Conservation (phyloP, 768 basidiomycete genomes). For the Phanerochaete carnosa region DNA sequence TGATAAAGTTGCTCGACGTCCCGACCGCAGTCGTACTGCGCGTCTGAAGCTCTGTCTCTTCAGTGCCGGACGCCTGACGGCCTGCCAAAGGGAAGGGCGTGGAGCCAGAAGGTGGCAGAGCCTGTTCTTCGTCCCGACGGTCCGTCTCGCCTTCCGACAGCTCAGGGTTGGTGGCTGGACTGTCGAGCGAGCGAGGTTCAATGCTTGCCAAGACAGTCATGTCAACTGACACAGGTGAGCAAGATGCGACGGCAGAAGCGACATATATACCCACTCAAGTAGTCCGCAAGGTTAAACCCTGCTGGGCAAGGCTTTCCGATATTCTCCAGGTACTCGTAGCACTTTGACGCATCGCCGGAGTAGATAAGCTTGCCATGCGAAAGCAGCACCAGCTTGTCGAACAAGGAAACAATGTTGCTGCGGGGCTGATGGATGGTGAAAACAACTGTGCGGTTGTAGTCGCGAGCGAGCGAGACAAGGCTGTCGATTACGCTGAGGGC, state of each 20-base stretch:
- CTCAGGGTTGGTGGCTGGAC: constrained; percentile 25
- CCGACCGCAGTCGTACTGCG: constrained; percentile 40
- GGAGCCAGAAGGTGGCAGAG: constrained; percentile 25
- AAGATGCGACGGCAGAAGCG: not conserved
- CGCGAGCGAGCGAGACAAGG: constrained; percentile 77
- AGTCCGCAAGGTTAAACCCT: constrained; percentile 98
- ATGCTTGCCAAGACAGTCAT: constrained; percentile 41
- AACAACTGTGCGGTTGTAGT: constrained; percentile 92
- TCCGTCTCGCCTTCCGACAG: constrained; percentile 38
- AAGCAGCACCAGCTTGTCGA: constrained; percentile 87
- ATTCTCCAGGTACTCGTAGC: constrained; percentile 75
- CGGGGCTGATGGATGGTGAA: constrained; percentile 99
- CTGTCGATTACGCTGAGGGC: constrained; percentile 93
- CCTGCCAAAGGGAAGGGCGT: constrained; percentile 12
- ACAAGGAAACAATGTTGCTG: constrained; percentile 94
- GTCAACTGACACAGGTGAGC: constrained; percentile 27
- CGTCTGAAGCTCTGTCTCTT: constrained; percentile 52
- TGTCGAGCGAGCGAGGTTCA: constrained; percentile 32
- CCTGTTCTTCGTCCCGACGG: constrained; percentile 70
- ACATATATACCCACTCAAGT: constrained; percentile 63
- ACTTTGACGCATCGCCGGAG: constrained; percentile 71
- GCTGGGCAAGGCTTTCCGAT: constrained; percentile 85
- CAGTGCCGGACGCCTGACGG: constrained; percentile 31
- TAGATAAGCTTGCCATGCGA: constrained; percentile 84
- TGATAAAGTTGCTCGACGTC: constrained; percentile 50